Evolutionary conservation across 257 asterid species (phyloP), one percentile per base, ranked within the genome.

Genomic region (Nicotiana otophora): DNA sequence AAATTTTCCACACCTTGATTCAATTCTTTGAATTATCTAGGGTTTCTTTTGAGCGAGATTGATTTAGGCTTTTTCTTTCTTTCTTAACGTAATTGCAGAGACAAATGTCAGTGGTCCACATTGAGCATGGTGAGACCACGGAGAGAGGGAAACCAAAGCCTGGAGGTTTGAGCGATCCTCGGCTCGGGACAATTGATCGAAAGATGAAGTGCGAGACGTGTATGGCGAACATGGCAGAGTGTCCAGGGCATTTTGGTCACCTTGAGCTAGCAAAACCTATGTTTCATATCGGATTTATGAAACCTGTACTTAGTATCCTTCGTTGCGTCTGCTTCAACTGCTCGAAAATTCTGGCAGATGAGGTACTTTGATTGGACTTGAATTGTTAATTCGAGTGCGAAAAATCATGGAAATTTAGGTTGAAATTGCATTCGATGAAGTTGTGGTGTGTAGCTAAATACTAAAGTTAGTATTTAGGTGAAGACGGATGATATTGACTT

Each of bases 181-280:
- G 95, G 15, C 89, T 96, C 23, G 99, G 99, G 82, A 96, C 99
- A 5, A 96, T 96, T 79, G 99, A 96, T 81, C 84, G 99, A 85
- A 96, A 94, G 87, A 86, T 91, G 92, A 96, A 96, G 90, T 96
- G 99, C 31, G 99, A 96, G 87, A 96, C 99, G 11, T 96, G 99
- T 89, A 96, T 94, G 98, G 92, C 98, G 3, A 94, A 86, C 77
- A 96, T 96, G 99, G 99, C 99, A 0, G 99, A 96, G 87, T 96
- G 99, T 69, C 97, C 99, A 5, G 99, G 99, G 39, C 99, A 96
- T 82, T 96, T 96, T 30, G 99, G 98, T 9, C 99, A 96, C 82
- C 97, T 96, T 10, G 99, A 96, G 93, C 96, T 96, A 1, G 99
- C 98, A 0, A 96, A 96, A 58, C 99, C 99, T 20, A 96, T 96